These are phyloP conservation scores for Verbascum thapsus DNA, from an alignment of 257 asterid species.

Conservation along the genomic window DNA sequence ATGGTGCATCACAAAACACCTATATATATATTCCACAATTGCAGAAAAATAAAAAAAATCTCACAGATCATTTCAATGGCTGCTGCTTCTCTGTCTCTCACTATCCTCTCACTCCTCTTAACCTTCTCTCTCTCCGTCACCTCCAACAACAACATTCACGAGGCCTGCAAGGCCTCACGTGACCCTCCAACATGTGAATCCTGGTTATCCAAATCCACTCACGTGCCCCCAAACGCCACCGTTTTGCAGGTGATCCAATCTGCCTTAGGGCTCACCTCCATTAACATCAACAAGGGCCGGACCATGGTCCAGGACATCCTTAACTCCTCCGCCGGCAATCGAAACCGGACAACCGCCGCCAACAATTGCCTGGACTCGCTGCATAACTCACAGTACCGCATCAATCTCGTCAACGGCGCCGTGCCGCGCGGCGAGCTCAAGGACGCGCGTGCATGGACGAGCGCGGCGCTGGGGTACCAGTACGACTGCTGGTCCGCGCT, in stretches of 20 bases:
- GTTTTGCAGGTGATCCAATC: slow-evolving; percentile 43
- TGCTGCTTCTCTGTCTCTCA: slow-evolving; percentile 35
- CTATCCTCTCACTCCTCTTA: slow-evolving; percentile 32
- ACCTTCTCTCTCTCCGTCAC: slow-evolving; percentile 29
- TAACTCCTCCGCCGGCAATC: slow-evolving; percentile 35
- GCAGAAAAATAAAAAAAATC: background rate
- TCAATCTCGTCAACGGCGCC: slow-evolving; percentile 27
- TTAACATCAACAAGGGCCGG: slow-evolving; percentile 38
- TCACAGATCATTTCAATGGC: slow-evolving; percentile 45
- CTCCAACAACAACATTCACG: slow-evolving; percentile 26
- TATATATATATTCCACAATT: background rate
- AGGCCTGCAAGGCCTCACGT: slow-evolving; percentile 62
- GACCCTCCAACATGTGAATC: slow-evolving; percentile 44
- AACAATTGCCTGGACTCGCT: slow-evolving; percentile 45
- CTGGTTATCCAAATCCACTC: slow-evolving; percentile 32
- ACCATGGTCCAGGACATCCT: slow-evolving; percentile 45
- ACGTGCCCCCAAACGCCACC: slow-evolving; percentile 40
- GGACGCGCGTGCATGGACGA: slow-evolving; percentile 77
- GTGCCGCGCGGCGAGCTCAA: slow-evolving; percentile 35
- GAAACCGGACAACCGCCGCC: slow-evolving; percentile 53
- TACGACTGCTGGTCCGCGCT: slow-evolving; percentile 67
- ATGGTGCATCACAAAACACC: background rate
- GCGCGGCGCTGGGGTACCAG: slow-evolving; percentile 54
- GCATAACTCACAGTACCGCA: slow-evolving; percentile 43
- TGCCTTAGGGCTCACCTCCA: slow-evolving; percentile 38